A percentile compares a stretch with the other conserved stretches of the same genome.
Evolutionary conservation across 345 rosid genomes (phyloP).

Genomic region (Citrus inodora): DNA sequence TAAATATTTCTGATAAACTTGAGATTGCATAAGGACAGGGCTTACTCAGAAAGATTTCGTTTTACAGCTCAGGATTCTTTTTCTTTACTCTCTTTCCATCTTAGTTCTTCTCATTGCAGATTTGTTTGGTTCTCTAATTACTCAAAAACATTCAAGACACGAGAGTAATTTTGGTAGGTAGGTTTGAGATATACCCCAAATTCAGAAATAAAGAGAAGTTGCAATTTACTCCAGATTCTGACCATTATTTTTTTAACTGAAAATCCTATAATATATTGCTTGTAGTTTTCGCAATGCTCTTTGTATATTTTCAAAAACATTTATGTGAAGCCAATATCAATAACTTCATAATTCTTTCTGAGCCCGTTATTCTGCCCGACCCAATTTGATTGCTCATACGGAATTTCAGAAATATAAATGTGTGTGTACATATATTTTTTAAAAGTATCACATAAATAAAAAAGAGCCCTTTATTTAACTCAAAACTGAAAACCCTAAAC

Average conservation of each 20-base stretch:
- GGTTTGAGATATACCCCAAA: background rate
- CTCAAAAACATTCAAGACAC: background rate
- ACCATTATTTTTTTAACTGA: background rate
- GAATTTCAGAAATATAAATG: background rate
- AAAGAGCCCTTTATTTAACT: background rate
- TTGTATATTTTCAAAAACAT: background rate
- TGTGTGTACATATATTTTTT: too few species aligned
- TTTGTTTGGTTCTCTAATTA: background rate
- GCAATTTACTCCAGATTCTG: background rate
- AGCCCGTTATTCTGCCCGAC: background rate
- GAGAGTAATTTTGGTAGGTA: background rate
- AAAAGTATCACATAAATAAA: too few species aligned
- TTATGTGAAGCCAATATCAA: background rate
- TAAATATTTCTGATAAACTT: background rate
- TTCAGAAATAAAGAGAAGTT: background rate
- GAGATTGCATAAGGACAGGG: background rate
- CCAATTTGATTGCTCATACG: background rate
- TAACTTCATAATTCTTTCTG: background rate
- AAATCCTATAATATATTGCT: background rate
- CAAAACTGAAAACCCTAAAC: background rate
- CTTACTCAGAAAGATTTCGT: background rate
- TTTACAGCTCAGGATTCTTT: background rate
- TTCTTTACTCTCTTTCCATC: background rate
- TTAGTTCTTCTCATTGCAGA: background rate
- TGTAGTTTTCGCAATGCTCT: background rate